These are phyloP conservation scores for Colletotrichum australisinense DNA, from an alignment of 2,329 filamentous ascomycete species.

Conservation along the genomic window DNA sequence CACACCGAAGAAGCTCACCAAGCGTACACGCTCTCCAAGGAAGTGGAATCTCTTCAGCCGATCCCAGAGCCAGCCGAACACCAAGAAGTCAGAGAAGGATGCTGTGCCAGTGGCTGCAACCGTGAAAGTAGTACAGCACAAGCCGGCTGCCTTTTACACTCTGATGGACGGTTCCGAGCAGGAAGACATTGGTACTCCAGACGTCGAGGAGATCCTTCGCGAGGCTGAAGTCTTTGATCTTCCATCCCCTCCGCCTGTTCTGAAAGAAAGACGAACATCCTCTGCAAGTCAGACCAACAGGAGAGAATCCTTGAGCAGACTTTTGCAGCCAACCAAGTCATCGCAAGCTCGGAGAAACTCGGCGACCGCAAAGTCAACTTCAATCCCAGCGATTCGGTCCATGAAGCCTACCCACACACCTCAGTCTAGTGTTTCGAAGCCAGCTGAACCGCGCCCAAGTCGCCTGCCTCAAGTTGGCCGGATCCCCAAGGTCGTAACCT, in stretches of 20 bases:
- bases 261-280: constrained; percentile 29
- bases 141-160: constrained; percentile 69
- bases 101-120: constrained; percentile 56
- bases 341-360: constrained; percentile 32
- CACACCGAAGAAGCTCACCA: constrained; percentile 65
- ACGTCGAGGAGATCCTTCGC: constrained; percentile 59
- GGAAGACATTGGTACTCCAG: constrained; percentile 56
- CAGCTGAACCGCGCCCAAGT: constrained; percentile 58
- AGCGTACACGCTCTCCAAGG: constrained; percentile 65
- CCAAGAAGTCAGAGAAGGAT: constrained; percentile 51
- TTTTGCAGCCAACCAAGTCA: constrained; percentile 27
- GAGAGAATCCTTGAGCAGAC: constrained; percentile 24
- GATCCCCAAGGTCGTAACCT: constrained; percentile 84
- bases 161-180: constrained; percentile 71
- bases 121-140: constrained; percentile 60
- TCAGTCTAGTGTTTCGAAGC: constrained; percentile 17
- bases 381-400: constrained; percentile 29
- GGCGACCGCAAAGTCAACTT: constrained; percentile 23
- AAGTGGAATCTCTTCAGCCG: constrained; percentile 75
- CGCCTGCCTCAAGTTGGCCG: constrained; percentile 85
- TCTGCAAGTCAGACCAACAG: constrained; percentile 27
- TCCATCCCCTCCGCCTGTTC: constrained; percentile 24
- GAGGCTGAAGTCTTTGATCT: constrained; percentile 55
- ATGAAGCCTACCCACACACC: constrained; percentile 29
- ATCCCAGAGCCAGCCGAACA: constrained; percentile 55